A percentile compares a stretch with the other conserved stretches of the same genome.
phyloP scores from a whole-genome alignment of 768 basidiomycete genomes.

The Phaeotremella fagi region DNA sequence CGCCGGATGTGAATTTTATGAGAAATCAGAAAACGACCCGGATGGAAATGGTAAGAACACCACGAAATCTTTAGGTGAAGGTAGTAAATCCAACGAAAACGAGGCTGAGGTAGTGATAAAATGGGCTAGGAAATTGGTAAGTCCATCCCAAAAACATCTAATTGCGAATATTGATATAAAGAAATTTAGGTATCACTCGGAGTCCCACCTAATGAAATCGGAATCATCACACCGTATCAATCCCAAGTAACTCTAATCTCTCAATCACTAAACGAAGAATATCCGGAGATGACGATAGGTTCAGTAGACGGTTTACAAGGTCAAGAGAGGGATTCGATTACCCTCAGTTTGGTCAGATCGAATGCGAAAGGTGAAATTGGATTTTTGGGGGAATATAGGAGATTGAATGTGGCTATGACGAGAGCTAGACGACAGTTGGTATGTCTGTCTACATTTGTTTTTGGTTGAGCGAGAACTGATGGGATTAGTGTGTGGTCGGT shows the following conservation, averaged over 20 bases:
- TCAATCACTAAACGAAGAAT: conserved; percentile 62
- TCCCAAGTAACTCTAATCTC: conserved; percentile 85
- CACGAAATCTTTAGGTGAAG: conserved; percentile 60
- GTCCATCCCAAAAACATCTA: conserved; percentile 20
- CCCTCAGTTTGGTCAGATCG: conserved; percentile 87
- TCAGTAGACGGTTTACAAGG: conserved; percentile 98
- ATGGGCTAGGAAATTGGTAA: conserved; percentile 76
- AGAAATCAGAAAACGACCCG: conserved; percentile 61
- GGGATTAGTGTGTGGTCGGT: conserved; percentile 76
- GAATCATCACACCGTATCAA: conserved; percentile 90
- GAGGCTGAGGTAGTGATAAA: conserved; percentile 78
- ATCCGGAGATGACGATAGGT: conserved; percentile 72
- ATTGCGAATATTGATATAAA: not conserved
- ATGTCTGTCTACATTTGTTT: conserved; percentile 38
- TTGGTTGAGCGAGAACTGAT: not conserved
- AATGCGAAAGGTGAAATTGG: conserved; percentile 86
- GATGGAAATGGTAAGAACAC: conserved; percentile 44
- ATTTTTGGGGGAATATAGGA: conserved; percentile 84
- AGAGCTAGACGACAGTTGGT: conserved; percentile 83
- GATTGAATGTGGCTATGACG: conserved; percentile 75
- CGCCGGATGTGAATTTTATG: conserved; percentile 87
- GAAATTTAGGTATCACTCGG: conserved; percentile 57
- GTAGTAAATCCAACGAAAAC: conserved; percentile 89
- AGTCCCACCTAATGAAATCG: conserved; percentile 67
- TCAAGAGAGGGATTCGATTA: conserved; percentile 70